Percentiles rank a stretch among this genome's conserved stretches.
phyloP scores from a whole-genome alignment of 2,329 filamentous ascomycete species.

The Neocatenulostroma microsporum region DNA sequence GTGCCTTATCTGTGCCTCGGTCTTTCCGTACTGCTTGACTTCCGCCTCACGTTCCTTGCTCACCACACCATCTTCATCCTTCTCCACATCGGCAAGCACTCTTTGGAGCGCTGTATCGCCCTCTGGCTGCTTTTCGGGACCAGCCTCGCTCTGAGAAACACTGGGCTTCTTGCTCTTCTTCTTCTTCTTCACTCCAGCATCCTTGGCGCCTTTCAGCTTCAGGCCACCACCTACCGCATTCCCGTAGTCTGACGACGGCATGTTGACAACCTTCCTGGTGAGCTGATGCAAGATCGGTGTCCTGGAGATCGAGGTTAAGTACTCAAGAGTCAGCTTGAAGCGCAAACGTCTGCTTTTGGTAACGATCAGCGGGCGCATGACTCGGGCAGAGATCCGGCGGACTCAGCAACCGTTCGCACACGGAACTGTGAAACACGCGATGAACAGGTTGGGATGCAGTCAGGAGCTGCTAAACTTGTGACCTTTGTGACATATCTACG shows the following conservation, averaged over 20 bases:
- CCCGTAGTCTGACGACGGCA: slow-evolving; percentile 70
- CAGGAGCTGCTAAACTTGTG: too few relatives aligned
- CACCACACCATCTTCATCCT: slow-evolving; percentile 4
- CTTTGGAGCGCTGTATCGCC: slow-evolving; percentile 20
- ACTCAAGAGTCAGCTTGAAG: too few relatives aligned
- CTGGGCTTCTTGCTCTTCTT: slow-evolving; percentile 39
- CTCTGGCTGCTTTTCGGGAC: slow-evolving; percentile 21
- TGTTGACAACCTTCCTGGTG: slow-evolving; percentile 28
- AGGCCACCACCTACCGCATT: slow-evolving; percentile 64
- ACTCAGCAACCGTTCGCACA: too few relatives aligned
- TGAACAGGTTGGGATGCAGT: too few relatives aligned
- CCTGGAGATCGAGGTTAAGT: too few relatives aligned
- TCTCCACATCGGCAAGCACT: slow-evolving; percentile 30
- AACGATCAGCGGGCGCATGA: too few relatives aligned
- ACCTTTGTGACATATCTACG: too few relatives aligned
- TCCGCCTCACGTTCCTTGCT: slow-evolving; percentile 22
- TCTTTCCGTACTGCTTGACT: slow-evolving; percentile 50
- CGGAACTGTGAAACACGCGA: too few relatives aligned
- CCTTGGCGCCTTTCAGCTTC: slow-evolving; percentile 72
- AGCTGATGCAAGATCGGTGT: too few relatives aligned
- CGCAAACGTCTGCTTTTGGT: too few relatives aligned
- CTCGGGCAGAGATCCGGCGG: too few relatives aligned
- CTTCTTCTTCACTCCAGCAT: slow-evolving; percentile 57
- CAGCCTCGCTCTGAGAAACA: not conserved
- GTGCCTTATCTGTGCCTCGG: slow-evolving; percentile 71